A percentile compares a stretch with the other conserved stretches of the same genome.
Conservation (phyloP, 192 early-diverging fungal genomes). For the Chytriomyces sp. region DNA sequence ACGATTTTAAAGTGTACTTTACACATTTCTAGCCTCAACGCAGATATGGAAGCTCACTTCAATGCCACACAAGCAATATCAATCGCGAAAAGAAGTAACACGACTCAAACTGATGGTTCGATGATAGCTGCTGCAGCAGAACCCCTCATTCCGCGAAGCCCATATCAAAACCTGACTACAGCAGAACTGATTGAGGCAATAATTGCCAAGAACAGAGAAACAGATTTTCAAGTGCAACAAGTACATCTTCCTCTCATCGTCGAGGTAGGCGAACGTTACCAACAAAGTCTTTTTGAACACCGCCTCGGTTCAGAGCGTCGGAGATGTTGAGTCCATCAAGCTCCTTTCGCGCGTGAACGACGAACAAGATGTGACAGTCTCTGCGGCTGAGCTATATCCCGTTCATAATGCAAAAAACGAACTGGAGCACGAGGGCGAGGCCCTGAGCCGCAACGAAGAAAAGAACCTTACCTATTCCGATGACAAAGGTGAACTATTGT, state of each 20-base stretch:
- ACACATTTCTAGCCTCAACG: no score
- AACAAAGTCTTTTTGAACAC: no score
- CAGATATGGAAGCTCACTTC: background rate
- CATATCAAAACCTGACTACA: background rate
- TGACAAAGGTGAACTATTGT: background rate
- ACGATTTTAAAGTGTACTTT: no score
- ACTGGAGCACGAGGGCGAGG: background rate
- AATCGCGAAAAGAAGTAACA: no score
- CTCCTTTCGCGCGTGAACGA: background rate
- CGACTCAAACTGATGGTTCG: slow-evolving; percentile 6
- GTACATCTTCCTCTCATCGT: no score
- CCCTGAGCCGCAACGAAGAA: background rate
- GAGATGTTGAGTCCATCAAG: background rate
- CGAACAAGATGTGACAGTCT: background rate
- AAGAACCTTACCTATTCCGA: no score
- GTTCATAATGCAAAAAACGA: background rate
- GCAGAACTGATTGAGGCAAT: slow-evolving; percentile 7
- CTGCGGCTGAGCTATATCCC: background rate
- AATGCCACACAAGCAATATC: no score
- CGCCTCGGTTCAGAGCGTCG: background rate
- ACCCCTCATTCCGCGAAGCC: background rate
- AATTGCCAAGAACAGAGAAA: background rate
- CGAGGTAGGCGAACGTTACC: no score
- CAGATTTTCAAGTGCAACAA: background rate
- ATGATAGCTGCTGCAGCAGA: background rate